Conservation (phyloP, 164 flowering plant genomes). For the Houttuynia cordata region DNA sequence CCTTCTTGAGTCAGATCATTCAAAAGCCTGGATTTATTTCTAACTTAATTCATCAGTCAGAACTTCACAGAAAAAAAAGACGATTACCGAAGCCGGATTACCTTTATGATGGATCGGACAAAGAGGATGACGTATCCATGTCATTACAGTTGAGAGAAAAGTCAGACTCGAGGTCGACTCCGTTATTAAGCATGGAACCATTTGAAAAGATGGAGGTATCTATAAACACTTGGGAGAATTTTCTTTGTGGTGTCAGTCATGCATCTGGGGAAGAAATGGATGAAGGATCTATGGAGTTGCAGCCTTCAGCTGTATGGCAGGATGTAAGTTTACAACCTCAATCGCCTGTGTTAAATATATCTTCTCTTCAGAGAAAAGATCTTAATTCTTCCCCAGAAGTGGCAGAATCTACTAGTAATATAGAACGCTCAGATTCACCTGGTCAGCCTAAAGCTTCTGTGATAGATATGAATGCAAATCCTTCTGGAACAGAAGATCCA, state of each 20-base stretch:
- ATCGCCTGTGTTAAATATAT: conserved; percentile 16
- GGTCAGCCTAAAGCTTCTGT: conserved; percentile 20
- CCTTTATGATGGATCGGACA: conserved; percentile 18
- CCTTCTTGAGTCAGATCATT: conserved; percentile 27
- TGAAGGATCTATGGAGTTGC: conserved; percentile 7
- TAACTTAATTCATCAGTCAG: conserved; percentile 22
- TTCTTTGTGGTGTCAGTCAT: conserved; percentile 27
- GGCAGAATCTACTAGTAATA: conserved; percentile 17
- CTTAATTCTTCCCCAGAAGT: conserved; percentile 32
- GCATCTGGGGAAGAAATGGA: conserved; percentile 24
- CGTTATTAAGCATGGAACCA: conserved; percentile 15
- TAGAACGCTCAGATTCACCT: conserved; percentile 26
- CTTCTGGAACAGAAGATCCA: conserved; percentile 18
- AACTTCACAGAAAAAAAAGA: conserved; percentile 39
- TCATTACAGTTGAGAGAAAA: conserved; percentile 14
- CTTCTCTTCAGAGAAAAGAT: conserved; percentile 28
- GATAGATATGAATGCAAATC: conserved; percentile 39
- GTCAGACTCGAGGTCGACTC: conserved; percentile 15
- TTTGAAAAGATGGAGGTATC: conserved; percentile 49
- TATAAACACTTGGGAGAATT: conserved; percentile 34
- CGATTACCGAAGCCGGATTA: conserved; percentile 26
- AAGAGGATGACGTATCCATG: conserved; percentile 12
- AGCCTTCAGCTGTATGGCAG: conserved; percentile 28
- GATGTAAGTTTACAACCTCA: conserved; percentile 14
- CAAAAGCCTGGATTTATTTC: conserved; percentile 35